Base-by-base conservation (phyloP, 2,329 filamentous ascomycete genomes). In the Aspergillus alliaceus region DNA sequence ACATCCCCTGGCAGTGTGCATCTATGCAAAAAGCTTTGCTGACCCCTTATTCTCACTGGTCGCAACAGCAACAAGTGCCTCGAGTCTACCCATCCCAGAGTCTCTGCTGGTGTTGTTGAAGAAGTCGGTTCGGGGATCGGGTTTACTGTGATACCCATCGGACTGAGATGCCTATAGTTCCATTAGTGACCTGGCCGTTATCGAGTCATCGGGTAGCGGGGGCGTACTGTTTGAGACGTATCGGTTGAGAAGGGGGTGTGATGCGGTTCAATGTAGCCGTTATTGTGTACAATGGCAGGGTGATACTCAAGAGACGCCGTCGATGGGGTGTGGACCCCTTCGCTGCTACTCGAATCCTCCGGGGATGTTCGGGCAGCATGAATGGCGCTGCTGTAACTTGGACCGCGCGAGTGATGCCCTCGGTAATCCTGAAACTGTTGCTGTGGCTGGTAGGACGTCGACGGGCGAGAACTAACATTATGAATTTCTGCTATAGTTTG, bases 1-100 rank as follows among this genome's bases (percentile, higher is more conserved):
- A 14, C 18, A 48, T 48, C 44, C n/a, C n/a, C 44, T 5, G 44
- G 9, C 18, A 9, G n/a, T 20, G 11, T 12, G 15, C n/a, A 12
- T 44, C 57, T 64, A 73, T 57, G 68, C 54, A 53, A 69, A 73
- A 46, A 75, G 59, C 58, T 71, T 72, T 8, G 72, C 57, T 6
- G 69, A 58, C 20, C 68, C 68, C 59, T 75, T 75, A 53, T 78
- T 76, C 58, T 78, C 78, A 53, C 77, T 79, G 6, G 79, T 81
- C 32, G 79, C 79, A 52, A 80, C 79, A 24, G 79, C 79, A 39
- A 81, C 79, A 47, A 81, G 73, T 50, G 78, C 79, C 60, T 81
- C 79, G n/a, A 81, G 69, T 22, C 78, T 72, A 44, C 76, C 77
- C 75, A 81, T 77, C 25, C 75, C 76, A 35, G 68, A 66, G 31